A percentile compares a stretch with the other conserved stretches of the same genome.
phyloP scores from a whole-genome alignment of 805 yeast species.

The Pichia rugopelliculosa region DNA sequence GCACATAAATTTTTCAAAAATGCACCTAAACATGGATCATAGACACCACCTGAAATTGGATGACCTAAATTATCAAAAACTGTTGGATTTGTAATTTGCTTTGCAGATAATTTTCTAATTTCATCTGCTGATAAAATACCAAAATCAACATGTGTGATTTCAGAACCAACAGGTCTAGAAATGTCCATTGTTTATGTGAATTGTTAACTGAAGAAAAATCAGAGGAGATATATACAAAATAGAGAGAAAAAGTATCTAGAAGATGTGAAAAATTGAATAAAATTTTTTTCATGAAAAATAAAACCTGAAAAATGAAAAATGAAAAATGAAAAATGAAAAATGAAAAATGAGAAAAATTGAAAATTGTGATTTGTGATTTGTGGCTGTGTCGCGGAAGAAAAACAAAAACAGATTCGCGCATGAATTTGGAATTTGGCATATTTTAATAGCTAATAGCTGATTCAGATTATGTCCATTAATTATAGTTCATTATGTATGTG shows the following conservation, averaged over 20 bases:
- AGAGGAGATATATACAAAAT: neutral
- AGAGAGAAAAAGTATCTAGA: neutral
- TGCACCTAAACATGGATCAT: constrained; percentile 94
- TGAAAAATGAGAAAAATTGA: neutral
- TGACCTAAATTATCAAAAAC: constrained; percentile 96
- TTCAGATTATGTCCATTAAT: too few species aligned
- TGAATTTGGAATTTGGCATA: too few species aligned
- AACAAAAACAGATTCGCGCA: too few species aligned
- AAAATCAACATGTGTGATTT: constrained; percentile 87
- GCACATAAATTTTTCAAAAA: constrained; percentile 82
- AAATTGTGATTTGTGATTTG: too few species aligned
- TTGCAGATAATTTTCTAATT: constrained; percentile 80
- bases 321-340: neutral
- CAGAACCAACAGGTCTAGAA: constrained; percentile 93
- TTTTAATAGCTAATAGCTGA: too few species aligned
- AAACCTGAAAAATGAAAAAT: neutral
- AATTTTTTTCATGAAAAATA: neutral
- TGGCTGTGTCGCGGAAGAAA: too few species aligned
- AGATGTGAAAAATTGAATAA: neutral
- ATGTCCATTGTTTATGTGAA: constrained; percentile 63
- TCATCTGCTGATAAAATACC: constrained; percentile 77
- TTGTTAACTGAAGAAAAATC: neutral
- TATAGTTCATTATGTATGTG: too few species aligned
- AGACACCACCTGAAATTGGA: constrained; percentile 88
- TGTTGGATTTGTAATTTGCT: constrained; percentile 90